Evolutionary conservation across 345 rosid genomes (phyloP).

Genomic region (Pistacia vera): DNA sequence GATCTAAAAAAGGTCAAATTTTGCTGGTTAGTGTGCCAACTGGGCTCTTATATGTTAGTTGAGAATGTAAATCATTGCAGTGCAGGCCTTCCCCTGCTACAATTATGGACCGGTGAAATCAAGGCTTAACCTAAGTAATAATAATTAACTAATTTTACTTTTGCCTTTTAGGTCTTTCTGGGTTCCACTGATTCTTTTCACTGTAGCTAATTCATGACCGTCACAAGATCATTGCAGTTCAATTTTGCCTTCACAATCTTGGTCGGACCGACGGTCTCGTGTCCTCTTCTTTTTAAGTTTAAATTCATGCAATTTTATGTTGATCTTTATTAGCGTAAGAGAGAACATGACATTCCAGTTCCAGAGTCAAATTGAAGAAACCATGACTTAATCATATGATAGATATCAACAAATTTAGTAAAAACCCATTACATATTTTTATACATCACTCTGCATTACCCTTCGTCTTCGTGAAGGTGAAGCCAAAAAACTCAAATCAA

Average conservation of each 20-base stretch:
- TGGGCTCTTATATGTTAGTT: background rate
- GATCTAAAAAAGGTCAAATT: background rate
- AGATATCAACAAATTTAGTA: background rate
- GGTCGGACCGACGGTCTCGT: background rate
- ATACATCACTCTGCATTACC: background rate
- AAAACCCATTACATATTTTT: background rate
- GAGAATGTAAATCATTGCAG: background rate
- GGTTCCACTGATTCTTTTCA: background rate
- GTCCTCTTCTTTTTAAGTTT: too few species aligned
- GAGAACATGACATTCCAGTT: background rate
- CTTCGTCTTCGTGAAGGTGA: slow-evolving; percentile 3
- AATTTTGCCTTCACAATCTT: background rate
- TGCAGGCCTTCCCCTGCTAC: slow-evolving; percentile 4
- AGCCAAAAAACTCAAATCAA: slow-evolving; percentile 14
- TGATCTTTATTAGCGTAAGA: background rate
- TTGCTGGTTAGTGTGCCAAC: background rate
- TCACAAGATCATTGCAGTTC: background rate
- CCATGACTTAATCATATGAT: background rate
- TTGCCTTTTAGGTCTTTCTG: background rate
- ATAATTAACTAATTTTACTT: background rate
- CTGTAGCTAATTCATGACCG: background rate
- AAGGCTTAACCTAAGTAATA: background rate
- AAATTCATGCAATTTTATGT: too few species aligned
- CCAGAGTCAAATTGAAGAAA: background rate
- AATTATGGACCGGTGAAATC: background rate